Conservation (phyloP, 345 rosid genomes). For the Citrus cavaleriei region DNA sequence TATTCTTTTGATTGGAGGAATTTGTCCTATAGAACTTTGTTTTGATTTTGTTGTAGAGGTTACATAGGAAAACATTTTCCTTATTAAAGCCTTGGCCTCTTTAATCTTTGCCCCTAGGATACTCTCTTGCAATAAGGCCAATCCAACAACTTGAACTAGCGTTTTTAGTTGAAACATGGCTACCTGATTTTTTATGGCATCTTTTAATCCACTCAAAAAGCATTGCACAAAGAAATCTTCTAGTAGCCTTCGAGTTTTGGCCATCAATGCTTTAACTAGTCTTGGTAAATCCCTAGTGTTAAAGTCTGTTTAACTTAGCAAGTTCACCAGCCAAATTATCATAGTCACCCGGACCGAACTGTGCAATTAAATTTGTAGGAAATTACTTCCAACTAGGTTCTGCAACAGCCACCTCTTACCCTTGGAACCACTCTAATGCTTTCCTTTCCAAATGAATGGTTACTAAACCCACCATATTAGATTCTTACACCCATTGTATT, state of each 20-base stretch:
- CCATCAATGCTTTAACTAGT: neutral
- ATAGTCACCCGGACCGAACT: too few species aligned
- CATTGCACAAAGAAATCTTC: neutral
- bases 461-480: neutral
- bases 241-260: neutral
- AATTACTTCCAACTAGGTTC: neutral
- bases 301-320: neutral
- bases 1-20: neutral
- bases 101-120: neutral
- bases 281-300: neutral
- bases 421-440: too few species aligned
- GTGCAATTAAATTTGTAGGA: neutral
- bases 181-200: neutral
- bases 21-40: neutral
- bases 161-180: neutral
- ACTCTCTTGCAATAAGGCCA: neutral
- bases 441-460: too few species aligned
- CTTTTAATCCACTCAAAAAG: neutral
- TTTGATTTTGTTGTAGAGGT: neutral
- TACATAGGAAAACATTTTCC: neutral
- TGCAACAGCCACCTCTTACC: neutral
- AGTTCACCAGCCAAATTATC: neutral
- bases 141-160: neutral
- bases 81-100: neutral
- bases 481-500: neutral